Evolutionary conservation across 1,284 basidiomycete genomes (phyloP).

Genomic region (Cystobasidium slooffiae): DNA sequence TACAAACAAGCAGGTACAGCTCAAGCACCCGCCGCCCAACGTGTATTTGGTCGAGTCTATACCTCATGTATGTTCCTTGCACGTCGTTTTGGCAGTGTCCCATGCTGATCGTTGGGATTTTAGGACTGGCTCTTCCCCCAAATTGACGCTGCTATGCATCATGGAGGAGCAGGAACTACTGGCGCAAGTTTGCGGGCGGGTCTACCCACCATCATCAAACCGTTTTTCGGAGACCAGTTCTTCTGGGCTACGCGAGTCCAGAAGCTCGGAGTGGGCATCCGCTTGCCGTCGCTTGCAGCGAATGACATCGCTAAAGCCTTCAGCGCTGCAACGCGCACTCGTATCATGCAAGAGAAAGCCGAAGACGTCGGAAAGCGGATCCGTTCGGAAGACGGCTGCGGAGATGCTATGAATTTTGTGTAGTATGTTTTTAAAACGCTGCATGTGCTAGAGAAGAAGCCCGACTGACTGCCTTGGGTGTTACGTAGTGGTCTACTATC

Average conservation of each 20-base stretch:
- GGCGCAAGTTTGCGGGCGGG: slow-evolving; percentile 76
- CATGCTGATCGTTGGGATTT: not conserved
- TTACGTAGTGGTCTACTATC: not conserved
- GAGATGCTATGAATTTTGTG: slow-evolving; percentile 15
- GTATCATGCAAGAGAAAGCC: slow-evolving; percentile 17
- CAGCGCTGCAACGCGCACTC: not conserved
- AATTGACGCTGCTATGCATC: slow-evolving; percentile 21
- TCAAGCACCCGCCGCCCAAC: slow-evolving; percentile 2
- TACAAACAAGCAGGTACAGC: slow-evolving; percentile 2
- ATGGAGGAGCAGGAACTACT: slow-evolving; percentile 84
- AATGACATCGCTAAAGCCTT: slow-evolving; percentile 20
- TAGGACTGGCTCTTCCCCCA: slow-evolving; percentile 30
- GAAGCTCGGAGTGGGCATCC: slow-evolving; percentile 78
- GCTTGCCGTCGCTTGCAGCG: slow-evolving; percentile 12
- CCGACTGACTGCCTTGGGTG: not conserved
- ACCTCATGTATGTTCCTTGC: slow-evolving; percentile 1
- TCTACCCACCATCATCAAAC: slow-evolving; percentile 92
- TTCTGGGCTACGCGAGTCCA: slow-evolving; percentile 97
- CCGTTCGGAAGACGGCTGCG: slow-evolving; percentile 14
- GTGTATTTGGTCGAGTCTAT: slow-evolving; percentile 14
- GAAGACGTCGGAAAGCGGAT: slow-evolving; percentile 23
- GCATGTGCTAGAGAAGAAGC: not conserved
- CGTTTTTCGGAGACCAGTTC: slow-evolving; percentile 94
- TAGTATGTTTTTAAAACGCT: not conserved
- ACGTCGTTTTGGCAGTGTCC: not conserved